Conservation (phyloP, 495 filamentous ascomycete genomes). For the Penicillium canariense region DNA sequence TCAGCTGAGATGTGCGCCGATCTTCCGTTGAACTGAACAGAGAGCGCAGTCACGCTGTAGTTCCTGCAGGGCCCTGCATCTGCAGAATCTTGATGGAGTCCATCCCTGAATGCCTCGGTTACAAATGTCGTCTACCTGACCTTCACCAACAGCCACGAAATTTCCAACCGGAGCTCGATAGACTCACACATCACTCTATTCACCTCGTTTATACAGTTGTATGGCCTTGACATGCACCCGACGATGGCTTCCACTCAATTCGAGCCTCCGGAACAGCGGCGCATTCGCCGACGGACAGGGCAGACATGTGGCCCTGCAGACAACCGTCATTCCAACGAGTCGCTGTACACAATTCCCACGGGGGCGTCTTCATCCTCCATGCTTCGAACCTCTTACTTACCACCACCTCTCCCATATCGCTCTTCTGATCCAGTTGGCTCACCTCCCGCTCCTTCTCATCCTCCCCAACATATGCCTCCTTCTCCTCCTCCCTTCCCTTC, state of each 20-base stretch:
- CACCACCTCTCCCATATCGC: not conserved
- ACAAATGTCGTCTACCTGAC: not conserved
- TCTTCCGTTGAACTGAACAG: not conserved
- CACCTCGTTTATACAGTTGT: not conserved
- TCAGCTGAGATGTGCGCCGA: conserved; percentile 3
- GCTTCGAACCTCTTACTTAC: not conserved
- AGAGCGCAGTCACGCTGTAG: not conserved
- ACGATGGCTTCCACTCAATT: not conserved
- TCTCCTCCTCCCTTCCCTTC: not conserved
- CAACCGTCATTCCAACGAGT: not conserved
- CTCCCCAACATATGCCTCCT: not conserved
- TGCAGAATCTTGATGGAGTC: not conserved
- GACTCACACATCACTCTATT: too few relatives aligned
- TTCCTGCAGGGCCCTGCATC: conserved; percentile 8
- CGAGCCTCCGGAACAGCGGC: not conserved
- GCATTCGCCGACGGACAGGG: not conserved
- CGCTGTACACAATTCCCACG: not conserved
- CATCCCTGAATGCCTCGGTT: not conserved
- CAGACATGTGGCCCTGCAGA: not conserved
- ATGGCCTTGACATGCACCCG: not conserved
- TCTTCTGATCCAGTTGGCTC: not conserved
- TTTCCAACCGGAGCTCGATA: not conserved
- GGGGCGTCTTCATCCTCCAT: not conserved
- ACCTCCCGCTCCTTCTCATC: not conserved
- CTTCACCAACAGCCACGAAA: not conserved